Evolutionary conservation across 768 basidiomycete genomes (phyloP).

Genomic region (Hygrophorus russula): DNA sequence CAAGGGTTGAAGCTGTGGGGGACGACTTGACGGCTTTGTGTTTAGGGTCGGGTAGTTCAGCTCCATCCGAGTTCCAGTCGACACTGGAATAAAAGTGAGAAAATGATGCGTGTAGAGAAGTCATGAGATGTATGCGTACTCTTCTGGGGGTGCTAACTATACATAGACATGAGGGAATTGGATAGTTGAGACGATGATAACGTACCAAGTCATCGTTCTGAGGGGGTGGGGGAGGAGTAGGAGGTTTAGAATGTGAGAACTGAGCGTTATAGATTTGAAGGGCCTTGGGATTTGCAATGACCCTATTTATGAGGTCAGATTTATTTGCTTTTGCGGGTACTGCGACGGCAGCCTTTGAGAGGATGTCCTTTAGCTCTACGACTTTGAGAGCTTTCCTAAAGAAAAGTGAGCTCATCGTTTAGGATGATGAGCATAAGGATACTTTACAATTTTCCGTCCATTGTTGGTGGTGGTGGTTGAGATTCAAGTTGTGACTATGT

Average conservation of each 20-base stretch:
- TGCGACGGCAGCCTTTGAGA: constrained; percentile 36
- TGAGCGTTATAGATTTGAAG: constrained; percentile 32
- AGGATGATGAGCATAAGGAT: not conserved
- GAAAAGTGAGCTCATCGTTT: constrained; percentile 9
- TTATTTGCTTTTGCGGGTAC: constrained; percentile 52
- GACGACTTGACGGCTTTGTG: constrained; percentile 9
- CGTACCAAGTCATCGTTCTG: constrained; percentile 19
- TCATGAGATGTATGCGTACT: constrained; percentile 12
- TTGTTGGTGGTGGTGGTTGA: constrained; percentile 16
- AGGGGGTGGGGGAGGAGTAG: constrained; percentile 5
- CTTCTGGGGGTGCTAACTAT: constrained; percentile 23
- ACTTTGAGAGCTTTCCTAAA: constrained; percentile 53
- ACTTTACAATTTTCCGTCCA: constrained; percentile 21
- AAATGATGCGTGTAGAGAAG: not conserved
- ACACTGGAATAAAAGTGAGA: constrained; percentile 18
- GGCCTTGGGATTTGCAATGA: constrained; percentile 41
- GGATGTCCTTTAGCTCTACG: constrained; percentile 54
- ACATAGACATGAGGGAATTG: constrained; percentile 2
- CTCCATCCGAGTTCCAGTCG: constrained; percentile 30
- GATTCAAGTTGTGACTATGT: constrained; percentile 5
- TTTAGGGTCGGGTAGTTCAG: constrained; percentile 9
- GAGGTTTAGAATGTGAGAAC: constrained; percentile 22
- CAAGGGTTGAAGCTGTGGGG: constrained; percentile 5
- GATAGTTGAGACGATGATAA: not conserved
- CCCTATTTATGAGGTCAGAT: constrained; percentile 52